Conservation (phyloP, 1,284 basidiomycete genomes). For the Ganoderma sinense region DNA sequence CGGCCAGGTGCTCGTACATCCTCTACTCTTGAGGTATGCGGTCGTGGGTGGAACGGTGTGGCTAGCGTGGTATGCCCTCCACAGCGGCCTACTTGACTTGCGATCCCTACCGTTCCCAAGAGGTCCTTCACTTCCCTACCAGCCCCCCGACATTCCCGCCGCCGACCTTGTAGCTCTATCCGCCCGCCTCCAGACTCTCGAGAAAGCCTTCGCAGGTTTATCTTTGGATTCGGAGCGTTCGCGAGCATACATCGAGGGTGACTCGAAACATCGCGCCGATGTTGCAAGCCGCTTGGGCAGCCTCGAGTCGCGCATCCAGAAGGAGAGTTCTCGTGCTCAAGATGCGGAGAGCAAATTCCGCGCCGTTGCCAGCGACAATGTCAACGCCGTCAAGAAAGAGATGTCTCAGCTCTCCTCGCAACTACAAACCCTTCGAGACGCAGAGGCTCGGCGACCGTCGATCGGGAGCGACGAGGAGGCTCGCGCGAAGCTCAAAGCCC, state of each 20-base stretch:
- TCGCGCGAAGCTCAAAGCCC: conserved; percentile 54
- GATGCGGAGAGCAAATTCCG: conserved; percentile 63
- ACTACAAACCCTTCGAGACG: conserved; percentile 46
- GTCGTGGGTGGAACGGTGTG: conserved; percentile 50
- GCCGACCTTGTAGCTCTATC: conserved; percentile 76
- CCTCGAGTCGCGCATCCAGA: conserved; percentile 65
- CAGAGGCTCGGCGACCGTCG: conserved; percentile 37
- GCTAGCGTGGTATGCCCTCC: conserved; percentile 49
- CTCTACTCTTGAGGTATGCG: conserved; percentile 54
- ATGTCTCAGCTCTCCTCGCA: conserved; percentile 60
- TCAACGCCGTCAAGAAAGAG: conserved; percentile 62
- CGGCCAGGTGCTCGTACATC: conserved; percentile 50
- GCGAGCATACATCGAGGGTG: conserved; percentile 57
- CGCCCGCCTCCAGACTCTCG: conserved; percentile 69
- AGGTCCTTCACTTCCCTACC: conserved; percentile 42
- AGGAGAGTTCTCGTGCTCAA: conserved; percentile 57
- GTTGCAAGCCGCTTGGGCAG: conserved; percentile 57
- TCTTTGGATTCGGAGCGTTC: conserved; percentile 60
- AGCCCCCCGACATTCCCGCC: conserved; percentile 65
- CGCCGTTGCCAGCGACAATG: conserved; percentile 50
- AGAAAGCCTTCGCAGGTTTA: conserved; percentile 65
- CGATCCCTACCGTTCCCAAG: conserved; percentile 35
- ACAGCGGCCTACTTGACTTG: conserved; percentile 48
- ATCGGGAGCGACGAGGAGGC: conserved; percentile 60
- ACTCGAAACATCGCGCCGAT: conserved; percentile 56